These are phyloP conservation scores for Ammopiptanthus mongolicus DNA, from an alignment of 306 rosid species.

Conservation along the genomic window DNA sequence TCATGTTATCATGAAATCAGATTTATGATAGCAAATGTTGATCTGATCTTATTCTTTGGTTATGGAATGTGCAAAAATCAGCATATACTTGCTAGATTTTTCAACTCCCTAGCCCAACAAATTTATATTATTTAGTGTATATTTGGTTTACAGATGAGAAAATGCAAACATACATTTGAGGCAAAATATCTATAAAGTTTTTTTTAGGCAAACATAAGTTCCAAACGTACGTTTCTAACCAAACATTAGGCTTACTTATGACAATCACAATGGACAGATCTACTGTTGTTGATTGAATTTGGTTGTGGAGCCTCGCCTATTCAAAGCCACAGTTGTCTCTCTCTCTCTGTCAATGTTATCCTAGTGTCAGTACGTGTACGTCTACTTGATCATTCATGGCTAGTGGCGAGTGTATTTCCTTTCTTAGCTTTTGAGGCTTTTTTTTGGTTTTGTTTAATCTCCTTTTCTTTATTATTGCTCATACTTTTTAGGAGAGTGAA, in stretches of 20 bases:
- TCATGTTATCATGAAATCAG: conserved; percentile 16
- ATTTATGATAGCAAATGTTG: conserved; percentile 11
- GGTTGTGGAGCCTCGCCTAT: conserved; percentile 27
- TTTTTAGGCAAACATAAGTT: too few species aligned
- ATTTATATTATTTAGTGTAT: neutral
- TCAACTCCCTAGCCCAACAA: neutral
- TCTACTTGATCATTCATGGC: conserved; percentile 10
- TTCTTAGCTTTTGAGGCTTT: conserved; percentile 39
- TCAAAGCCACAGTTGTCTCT: conserved; percentile 25
- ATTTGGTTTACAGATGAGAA: too few species aligned
- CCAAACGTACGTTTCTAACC: too few species aligned
- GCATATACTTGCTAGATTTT: conserved; percentile 3
- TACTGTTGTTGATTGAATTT: conserved; percentile 12
- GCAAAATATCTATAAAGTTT: too few species aligned
- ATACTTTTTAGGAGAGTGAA: conserved; percentile 31
- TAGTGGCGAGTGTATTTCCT: conserved; percentile 35
- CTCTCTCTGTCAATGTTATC: conserved; percentile 24
- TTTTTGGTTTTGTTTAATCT: conserved; percentile 17
- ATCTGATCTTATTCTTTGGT: conserved; percentile 16
- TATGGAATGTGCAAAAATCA: conserved; percentile 7
- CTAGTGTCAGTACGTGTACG: neutral
- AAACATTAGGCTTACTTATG: too few species aligned
- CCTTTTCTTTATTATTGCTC: conserved; percentile 1
- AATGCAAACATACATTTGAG: too few species aligned
- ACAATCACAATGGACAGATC: conserved; percentile 9